Conservation (phyloP, 495 filamentous ascomycete species). For the Penicillium crystallinum region DNA sequence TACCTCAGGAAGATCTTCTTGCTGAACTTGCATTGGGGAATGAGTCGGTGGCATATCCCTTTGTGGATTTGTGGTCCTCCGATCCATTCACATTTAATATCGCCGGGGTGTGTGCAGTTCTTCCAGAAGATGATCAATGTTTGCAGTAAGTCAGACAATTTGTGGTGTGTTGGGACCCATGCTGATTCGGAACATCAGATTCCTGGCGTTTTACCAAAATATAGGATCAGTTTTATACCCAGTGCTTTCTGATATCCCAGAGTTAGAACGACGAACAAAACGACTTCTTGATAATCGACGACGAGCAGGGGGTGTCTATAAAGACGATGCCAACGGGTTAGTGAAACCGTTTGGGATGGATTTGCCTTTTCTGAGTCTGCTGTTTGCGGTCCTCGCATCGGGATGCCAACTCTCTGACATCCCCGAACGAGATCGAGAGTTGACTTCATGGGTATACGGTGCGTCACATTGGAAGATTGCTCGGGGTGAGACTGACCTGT, state of each 20-base stretch:
- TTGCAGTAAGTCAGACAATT: slow-evolving; percentile 38
- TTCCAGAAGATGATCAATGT: slow-evolving; percentile 61
- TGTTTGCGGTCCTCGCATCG: slow-evolving; percentile 77
- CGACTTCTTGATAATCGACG: slow-evolving; percentile 63
- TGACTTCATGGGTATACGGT: slow-evolving; percentile 60
- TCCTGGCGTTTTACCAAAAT: slow-evolving; percentile 69
- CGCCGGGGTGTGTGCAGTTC: slow-evolving; percentile 60
- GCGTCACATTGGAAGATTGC: slow-evolving; percentile 11
- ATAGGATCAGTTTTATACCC: slow-evolving; percentile 76
- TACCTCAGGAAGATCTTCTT: slow-evolving; percentile 74
- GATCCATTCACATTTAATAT: slow-evolving; percentile 66
- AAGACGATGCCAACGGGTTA: slow-evolving; percentile 31
- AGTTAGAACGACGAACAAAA: slow-evolving; percentile 60
- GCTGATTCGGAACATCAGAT: slow-evolving; percentile 32
- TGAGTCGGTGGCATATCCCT: slow-evolving; percentile 71
- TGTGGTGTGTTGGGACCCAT: neutral
- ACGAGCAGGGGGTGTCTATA: slow-evolving; percentile 40
- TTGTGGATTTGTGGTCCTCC: slow-evolving; percentile 60
- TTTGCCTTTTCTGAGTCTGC: slow-evolving; percentile 35
- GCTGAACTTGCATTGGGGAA: slow-evolving; percentile 78
- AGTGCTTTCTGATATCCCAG: slow-evolving; percentile 64
- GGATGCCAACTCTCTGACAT: slow-evolving; percentile 73
- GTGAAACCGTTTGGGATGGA: slow-evolving; percentile 42
- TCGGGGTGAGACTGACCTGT: slow-evolving; percentile 6
- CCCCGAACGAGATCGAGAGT: slow-evolving; percentile 50